Percentiles rank a stretch among this genome's conserved stretches.
phyloP scores from a whole-genome alignment of 192 early-diverging fungal genomes.

The Umbelopsis vinacea region DNA sequence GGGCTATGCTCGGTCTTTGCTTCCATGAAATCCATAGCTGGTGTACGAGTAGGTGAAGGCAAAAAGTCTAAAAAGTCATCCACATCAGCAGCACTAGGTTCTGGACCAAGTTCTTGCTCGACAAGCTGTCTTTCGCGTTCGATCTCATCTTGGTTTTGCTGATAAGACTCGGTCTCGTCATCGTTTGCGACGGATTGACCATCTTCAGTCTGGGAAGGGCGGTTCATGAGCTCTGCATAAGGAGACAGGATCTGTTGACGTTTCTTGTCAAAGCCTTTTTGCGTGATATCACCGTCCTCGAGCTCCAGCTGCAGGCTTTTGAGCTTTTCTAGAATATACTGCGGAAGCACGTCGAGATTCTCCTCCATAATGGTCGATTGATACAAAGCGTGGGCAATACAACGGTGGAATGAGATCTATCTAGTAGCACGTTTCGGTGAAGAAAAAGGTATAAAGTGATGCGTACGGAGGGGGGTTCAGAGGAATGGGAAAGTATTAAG shows the following conservation, averaged over 20 bases:
- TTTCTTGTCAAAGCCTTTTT: constrained; percentile 77
- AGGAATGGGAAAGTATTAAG: background rate
- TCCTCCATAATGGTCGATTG: background rate
- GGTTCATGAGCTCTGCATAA: constrained; percentile 1
- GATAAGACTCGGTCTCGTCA: constrained; percentile 9
- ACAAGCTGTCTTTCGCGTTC: constrained; percentile 14
- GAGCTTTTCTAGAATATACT: constrained; percentile 27
- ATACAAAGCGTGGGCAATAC: background rate
- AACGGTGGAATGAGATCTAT: background rate
- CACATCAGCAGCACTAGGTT: constrained; percentile 36
- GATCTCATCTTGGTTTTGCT: constrained; percentile 18
- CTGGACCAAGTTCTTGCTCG: constrained; percentile 26
- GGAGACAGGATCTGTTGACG: constrained; percentile 51
- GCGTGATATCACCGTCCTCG: constrained; percentile 72
- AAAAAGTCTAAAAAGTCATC: constrained; percentile 39
- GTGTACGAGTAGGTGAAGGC: constrained; percentile 38
- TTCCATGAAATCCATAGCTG: constrained; percentile 22
- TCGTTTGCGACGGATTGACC: constrained; percentile 14
- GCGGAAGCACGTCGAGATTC: constrained; percentile 32
- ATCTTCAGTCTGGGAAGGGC: background rate
- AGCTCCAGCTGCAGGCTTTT: constrained; percentile 50
- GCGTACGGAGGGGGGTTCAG: background rate
- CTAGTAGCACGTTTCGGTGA: background rate
- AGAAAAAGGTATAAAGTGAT: background rate
- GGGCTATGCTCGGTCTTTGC: background rate